Evolutionary conservation across 1,139 yeast species (phyloP), one percentile per base, ranked within the genome.

Genomic region (Blastobotrys buckinghamii): DNA sequence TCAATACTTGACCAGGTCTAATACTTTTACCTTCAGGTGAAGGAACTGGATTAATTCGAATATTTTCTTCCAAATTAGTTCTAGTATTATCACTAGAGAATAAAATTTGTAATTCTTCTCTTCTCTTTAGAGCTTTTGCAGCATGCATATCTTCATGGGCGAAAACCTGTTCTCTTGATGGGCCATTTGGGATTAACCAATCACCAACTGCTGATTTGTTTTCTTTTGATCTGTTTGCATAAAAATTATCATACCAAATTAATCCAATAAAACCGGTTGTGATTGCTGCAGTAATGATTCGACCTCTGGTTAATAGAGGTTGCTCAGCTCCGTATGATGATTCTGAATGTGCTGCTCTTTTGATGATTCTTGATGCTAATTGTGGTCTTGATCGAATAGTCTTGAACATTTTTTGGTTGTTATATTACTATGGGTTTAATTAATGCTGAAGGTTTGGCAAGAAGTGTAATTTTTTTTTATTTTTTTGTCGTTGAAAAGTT

Each of bases 181-280:
- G 58, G 24, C 45, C 45, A 30, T 47, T 34, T 24, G 61, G 60
- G 44, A 56, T 55, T 41, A 60, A 52, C 58, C 56, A 52, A 53
- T 61, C 59, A 32, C 65, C 65, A 45, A 61, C 50, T 6, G 55
- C 37, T 12, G 64, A 57, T 48, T 57, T 58, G 45, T 56, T 55
- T 13, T 52, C 49, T 24, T 48, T 39, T 20, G 47, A 39, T 8
- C 40, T 44, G 4, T 53, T 50, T 40, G 60, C 53, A 50, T 54
- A 55, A 49, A 55, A 50, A 35, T 53, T 50, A 54, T 62, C 65
- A 51, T 57, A 59, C 50, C 57, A 53, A 22, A 60, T 47, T 22
- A 59, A 50, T 12, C 58, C 63, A 27, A 56, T 52, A 44, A 60
- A 55, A 35, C 51, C 51, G 9, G 55, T 41, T 5, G 63, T 54